Percentiles rank a stretch among this genome's conserved stretches.
Evolutionary conservation across 2,329 filamentous ascomycete species (phyloP).

Genomic region (Trichoderma citrinoviride): DNA sequence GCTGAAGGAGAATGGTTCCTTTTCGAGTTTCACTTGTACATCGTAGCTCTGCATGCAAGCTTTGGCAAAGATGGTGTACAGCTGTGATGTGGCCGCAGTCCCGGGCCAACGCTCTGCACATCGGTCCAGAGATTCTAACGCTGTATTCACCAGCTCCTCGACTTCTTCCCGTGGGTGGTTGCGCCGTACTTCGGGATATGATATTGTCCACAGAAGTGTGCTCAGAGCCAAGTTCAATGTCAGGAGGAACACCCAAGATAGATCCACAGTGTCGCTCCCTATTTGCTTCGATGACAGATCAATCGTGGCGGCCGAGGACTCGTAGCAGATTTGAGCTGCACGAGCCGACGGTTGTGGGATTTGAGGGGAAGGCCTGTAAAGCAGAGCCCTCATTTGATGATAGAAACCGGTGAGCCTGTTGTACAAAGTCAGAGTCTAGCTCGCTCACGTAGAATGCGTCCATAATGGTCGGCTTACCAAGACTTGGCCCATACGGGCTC

Average conservation of each 20-base stretch:
- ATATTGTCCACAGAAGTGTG: constrained; percentile 86
- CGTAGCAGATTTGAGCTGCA: constrained; percentile 80
- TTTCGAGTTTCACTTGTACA: constrained; percentile 39
- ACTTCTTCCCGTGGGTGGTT: constrained; percentile 72
- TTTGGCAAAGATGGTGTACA: constrained; percentile 81
- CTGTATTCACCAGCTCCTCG: constrained; percentile 68
- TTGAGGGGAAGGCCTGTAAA: constrained; percentile 89
- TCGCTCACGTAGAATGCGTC: not conserved
- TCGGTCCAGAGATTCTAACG: constrained; percentile 73
- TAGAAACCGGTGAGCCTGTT: constrained; percentile 64
- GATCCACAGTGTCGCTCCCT: constrained; percentile 69
- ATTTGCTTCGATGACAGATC: constrained; percentile 78
- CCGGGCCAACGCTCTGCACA: constrained; percentile 91
- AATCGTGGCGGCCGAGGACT: constrained; percentile 79
- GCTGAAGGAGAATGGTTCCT: constrained; percentile 33
- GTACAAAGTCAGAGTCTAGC: not conserved
- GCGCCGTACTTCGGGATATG: constrained; percentile 77
- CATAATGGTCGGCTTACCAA: constrained; percentile 57
- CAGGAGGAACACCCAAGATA: constrained; percentile 92
- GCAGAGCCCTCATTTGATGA: constrained; percentile 83
- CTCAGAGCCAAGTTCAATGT: constrained; percentile 90
- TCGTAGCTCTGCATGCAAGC: constrained; percentile 90
- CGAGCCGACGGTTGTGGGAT: constrained; percentile 76
- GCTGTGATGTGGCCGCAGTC: constrained; percentile 75
- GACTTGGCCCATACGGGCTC: constrained; percentile 69